These are phyloP conservation scores for Lecanicillium sp. DNA, from an alignment of 2,329 filamentous ascomycete species.

Conservation along the genomic window DNA sequence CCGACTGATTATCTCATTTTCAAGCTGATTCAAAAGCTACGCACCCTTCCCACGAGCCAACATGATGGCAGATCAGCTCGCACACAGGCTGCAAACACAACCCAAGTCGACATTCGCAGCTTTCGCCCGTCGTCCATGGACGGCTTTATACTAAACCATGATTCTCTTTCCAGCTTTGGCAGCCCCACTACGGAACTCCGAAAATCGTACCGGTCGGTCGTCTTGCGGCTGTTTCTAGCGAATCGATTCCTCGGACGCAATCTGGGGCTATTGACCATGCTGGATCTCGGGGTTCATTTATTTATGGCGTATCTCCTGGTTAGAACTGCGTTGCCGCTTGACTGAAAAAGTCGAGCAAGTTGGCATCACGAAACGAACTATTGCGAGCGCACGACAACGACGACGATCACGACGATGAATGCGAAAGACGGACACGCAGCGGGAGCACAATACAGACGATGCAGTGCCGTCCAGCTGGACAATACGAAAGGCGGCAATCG, in stretches of 20 bases:
- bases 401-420: too few relatives aligned
- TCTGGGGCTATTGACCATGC: conserved; percentile 19
- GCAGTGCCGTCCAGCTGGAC: too few relatives aligned
- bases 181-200: conserved; percentile 7
- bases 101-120: conserved; percentile 31
- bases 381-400: too few relatives aligned
- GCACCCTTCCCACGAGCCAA: conserved; percentile 29
- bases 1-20: conserved; percentile 32
- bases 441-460: too few relatives aligned
- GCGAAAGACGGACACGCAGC: too few relatives aligned
- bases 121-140: conserved; percentile 45
- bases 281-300: not conserved
- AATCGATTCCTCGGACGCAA: conserved; percentile 31
- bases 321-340: not conserved
- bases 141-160: conserved; percentile 31
- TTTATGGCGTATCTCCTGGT: conserved; percentile 7
- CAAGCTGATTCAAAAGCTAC: conserved; percentile 34
- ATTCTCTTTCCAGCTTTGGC: conserved; percentile 7
- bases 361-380: not conserved
- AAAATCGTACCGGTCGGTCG: conserved; percentile 26
- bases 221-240: conserved; percentile 35
- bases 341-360: not conserved
- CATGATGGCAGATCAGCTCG: conserved; percentile 33
- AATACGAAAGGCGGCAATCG: too few relatives aligned
- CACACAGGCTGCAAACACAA: conserved; percentile 4